These are phyloP conservation scores for Sarocladiaceae sp. DNA, from an alignment of 2,329 filamentous ascomycete species.

Conservation along the genomic window DNA sequence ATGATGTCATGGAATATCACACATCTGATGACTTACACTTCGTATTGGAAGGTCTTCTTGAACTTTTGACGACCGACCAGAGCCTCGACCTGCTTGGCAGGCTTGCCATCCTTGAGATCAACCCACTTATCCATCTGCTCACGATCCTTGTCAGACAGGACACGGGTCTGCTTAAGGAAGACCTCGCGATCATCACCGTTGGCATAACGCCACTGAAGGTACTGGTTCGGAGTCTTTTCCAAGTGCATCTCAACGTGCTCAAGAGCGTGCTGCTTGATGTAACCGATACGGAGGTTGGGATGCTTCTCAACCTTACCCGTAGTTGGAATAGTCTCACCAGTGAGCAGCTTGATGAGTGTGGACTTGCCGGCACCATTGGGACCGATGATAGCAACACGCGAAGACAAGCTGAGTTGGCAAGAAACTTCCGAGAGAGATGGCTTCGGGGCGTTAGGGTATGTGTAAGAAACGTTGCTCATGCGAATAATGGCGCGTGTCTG, in stretches of 20 bases:
- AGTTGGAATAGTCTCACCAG: slow-evolving; percentile 81
- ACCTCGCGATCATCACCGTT: slow-evolving; percentile 97
- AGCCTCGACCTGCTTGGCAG: slow-evolving; percentile 70
- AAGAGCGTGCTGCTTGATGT: slow-evolving; percentile 98
- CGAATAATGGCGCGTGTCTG: slow-evolving; percentile 89
- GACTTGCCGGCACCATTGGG: slow-evolving; percentile 98
- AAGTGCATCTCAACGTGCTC: slow-evolving; percentile 99
- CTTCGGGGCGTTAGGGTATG: slow-evolving; percentile 85
- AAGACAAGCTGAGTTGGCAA: slow-evolving; percentile 83
- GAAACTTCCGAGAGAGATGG: slow-evolving; percentile 83
- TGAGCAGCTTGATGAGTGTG: slow-evolving; percentile 94
- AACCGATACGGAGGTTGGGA: slow-evolving; percentile 95
- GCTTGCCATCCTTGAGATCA: slow-evolving; percentile 77
- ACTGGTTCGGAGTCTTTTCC: slow-evolving; percentile 98
- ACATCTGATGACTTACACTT: slow-evolving; percentile 58
- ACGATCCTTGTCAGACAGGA: slow-evolving; percentile 77
- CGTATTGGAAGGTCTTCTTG: slow-evolving; percentile 99
- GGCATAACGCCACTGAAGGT: slow-evolving; percentile 96
- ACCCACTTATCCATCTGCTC: slow-evolving; percentile 88
- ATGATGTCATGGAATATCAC: background rate
- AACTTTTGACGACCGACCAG: slow-evolving; percentile 96
- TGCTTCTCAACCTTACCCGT: slow-evolving; percentile 92
- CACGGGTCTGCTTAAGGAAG: slow-evolving; percentile 92
- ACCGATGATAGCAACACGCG: slow-evolving; percentile 91
- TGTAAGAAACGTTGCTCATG: slow-evolving; percentile 86